Conservation (phyloP, 768 basidiomycete species). For the Hygrophoropsis aurantiaca region DNA sequence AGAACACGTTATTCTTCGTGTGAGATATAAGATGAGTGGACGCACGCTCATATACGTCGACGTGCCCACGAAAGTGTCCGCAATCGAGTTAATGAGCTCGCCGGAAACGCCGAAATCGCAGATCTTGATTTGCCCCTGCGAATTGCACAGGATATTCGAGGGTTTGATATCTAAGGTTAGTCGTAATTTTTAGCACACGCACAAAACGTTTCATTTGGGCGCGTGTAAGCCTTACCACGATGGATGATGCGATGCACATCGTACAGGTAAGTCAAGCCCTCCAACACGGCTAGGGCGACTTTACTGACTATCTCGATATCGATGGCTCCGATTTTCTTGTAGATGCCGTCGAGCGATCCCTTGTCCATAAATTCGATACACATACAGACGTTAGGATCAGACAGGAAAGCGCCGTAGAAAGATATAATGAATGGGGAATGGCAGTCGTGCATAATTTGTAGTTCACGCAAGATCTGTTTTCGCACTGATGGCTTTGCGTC, state of each 20-base stretch:
- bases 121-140: constrained; percentile 94
- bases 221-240: constrained; percentile 66
- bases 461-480: constrained; percentile 95
- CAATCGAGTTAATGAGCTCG: constrained; percentile 97
- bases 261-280: constrained; percentile 95
- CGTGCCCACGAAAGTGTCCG: constrained; percentile 98
- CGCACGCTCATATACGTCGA: constrained; percentile 98
- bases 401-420: constrained; percentile 95
- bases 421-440: constrained; percentile 91
- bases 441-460: constrained; percentile 99
- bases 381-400: constrained; percentile 98
- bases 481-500: constrained; percentile 95
- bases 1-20: constrained; percentile 8
- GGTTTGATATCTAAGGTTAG: constrained; percentile 87
- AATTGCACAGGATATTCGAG: constrained; percentile 95
- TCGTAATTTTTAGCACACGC: constrained; percentile 21
- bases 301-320: constrained; percentile 90
- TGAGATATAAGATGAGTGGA: constrained; percentile 12
- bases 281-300: constrained; percentile 92
- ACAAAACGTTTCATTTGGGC: background rate
- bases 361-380: constrained; percentile 99
- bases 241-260: constrained; percentile 98
- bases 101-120: constrained; percentile 99
- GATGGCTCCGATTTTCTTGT: constrained; percentile 93
- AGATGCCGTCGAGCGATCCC: constrained; percentile 90